phyloP scores from a whole-genome alignment of 495 filamentous ascomycete genomes.

The Poronia punctata region DNA sequence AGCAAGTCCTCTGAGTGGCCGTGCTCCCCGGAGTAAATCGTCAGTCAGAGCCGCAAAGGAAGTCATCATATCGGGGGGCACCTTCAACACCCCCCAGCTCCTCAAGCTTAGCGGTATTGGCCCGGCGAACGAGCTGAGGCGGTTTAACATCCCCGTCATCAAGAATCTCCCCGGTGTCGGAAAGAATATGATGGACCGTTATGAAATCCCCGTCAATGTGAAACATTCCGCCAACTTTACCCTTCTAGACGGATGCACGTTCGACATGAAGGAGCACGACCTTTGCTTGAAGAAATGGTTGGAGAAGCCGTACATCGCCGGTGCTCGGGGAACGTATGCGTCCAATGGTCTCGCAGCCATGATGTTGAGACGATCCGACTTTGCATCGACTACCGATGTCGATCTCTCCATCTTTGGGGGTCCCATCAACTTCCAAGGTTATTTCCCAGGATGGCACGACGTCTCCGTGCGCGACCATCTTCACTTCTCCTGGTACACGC shows the following conservation, averaged over 20 bases:
- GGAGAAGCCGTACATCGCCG: too few species aligned
- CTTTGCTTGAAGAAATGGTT: too few species aligned
- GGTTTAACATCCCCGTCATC: constrained; percentile 39
- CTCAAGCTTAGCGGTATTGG: constrained; percentile 52
- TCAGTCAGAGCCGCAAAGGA: constrained; percentile 30
- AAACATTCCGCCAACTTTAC: constrained; percentile 6
- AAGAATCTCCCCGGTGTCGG: constrained; percentile 48
- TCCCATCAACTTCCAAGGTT: not conserved
- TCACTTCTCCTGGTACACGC: not conserved
- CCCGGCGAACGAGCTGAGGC: constrained; percentile 37
- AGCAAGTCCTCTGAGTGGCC: constrained; percentile 32
- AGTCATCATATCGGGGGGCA: constrained; percentile 46
- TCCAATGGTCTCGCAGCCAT: too few species aligned
- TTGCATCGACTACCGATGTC: too few species aligned
- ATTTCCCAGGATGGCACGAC: not conserved
- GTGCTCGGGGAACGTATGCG: too few species aligned
- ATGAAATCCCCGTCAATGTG: constrained; percentile 26
- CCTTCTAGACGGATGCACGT: too few species aligned
- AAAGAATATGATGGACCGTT: constrained; percentile 50
- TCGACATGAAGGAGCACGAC: too few species aligned
- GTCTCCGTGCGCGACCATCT: not conserved
- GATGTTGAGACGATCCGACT: too few species aligned
- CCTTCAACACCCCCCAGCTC: constrained; percentile 55
- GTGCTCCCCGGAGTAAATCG: constrained; percentile 13
- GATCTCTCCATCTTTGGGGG: not conserved